A percentile compares a stretch with the other conserved stretches of the same genome.
Conservation (phyloP, 1,284 basidiomycete genomes). For the Ganoderma multipileum region DNA sequence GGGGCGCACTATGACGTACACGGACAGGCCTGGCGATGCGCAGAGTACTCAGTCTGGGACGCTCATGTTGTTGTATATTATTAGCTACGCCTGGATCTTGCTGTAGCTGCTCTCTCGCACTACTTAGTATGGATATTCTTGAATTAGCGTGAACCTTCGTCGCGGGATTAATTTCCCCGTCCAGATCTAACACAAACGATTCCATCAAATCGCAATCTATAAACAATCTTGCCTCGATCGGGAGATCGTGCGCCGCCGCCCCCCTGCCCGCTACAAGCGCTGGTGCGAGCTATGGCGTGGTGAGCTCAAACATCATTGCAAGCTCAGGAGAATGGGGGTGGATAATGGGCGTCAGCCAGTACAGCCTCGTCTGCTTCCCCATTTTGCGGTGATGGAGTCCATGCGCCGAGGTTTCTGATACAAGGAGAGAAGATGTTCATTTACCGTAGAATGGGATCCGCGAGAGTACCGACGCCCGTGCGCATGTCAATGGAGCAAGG, state of each 20-base stretch:
- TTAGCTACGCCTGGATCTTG: conserved; percentile 7
- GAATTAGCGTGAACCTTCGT: conserved; percentile 8
- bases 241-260: conserved; percentile 9
- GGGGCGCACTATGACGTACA: conserved; percentile 6
- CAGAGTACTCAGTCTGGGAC: conserved; percentile 13
- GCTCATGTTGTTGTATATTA: conserved; percentile 11
- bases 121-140: background rate
- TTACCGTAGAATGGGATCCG: background rate
- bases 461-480: background rate
- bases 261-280: background rate
- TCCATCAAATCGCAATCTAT: conserved; percentile 31
- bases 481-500: background rate
- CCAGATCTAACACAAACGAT: conserved; percentile 29
- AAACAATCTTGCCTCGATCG: conserved; percentile 27
- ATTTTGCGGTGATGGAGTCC: background rate
- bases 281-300: background rate
- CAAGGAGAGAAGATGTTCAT: background rate
- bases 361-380: conserved; percentile 1
- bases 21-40: background rate
- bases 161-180: conserved; percentile 21
- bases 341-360: background rate
- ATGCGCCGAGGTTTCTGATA: background rate
- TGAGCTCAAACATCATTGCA: background rate
- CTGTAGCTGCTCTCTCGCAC: background rate
- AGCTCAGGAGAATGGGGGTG: background rate